Percentiles rank a stretch among this genome's conserved stretches.
These are phyloP conservation scores for Erucastrum elatum DNA, from an alignment of 345 rosid genomes.

Conservation along the genomic window DNA sequence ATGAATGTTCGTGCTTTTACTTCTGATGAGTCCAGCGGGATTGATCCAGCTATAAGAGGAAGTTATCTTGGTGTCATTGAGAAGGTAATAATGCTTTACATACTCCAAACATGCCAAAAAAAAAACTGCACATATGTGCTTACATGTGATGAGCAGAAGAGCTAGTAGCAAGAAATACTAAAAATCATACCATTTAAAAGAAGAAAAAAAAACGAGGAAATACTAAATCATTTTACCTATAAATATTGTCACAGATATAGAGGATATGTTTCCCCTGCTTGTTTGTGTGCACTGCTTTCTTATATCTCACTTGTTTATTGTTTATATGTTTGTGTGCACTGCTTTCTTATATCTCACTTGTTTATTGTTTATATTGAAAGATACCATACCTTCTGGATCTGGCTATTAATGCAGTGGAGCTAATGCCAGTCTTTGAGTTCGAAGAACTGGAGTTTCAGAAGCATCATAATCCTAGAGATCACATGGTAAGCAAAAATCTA, in stretches of 20 bases:
- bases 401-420: slow-evolving; percentile 91
- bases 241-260: background rate
- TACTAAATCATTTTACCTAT: too few relatives aligned
- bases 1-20: slow-evolving; percentile 97
- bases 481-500: slow-evolving; percentile 56
- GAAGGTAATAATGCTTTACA: slow-evolving; percentile 52
- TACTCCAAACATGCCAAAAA: too few relatives aligned
- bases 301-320: too few relatives aligned
- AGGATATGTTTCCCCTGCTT: background rate
- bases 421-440: slow-evolving; percentile 85
- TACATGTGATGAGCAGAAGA: too few relatives aligned
- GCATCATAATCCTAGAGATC: slow-evolving; percentile 88
- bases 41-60: slow-evolving; percentile 64
- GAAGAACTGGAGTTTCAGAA: slow-evolving; percentile 94
- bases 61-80: slow-evolving; percentile 84
- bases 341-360: slow-evolving; percentile 28
- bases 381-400: slow-evolving; percentile 89
- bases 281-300: slow-evolving; percentile 4
- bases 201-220: too few relatives aligned
- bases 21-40: slow-evolving; percentile 75
- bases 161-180: too few relatives aligned
- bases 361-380: slow-evolving; percentile 42
- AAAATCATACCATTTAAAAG: too few relatives aligned
- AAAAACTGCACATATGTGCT: too few relatives aligned
- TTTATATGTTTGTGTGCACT: slow-evolving; percentile 1